phyloP scores from a whole-genome alignment of 1,284 basidiomycete genomes.

The Moesziomyces sp. region DNA sequence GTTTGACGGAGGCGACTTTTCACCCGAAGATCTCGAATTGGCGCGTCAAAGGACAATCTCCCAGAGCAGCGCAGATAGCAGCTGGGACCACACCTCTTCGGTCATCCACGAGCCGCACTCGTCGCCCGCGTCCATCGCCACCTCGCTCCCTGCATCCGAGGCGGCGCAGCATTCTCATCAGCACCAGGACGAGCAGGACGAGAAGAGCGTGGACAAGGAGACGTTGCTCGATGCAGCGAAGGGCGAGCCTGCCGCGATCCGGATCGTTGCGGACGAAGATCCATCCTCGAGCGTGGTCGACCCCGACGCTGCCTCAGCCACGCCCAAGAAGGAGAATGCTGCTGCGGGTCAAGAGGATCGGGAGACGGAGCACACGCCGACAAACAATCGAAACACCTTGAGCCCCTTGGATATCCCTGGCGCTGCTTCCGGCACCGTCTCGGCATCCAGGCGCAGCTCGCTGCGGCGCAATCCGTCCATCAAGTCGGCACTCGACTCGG shows the following conservation, averaged over 20 bases:
- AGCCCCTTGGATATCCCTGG: conserved; percentile 6
- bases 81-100: conserved; percentile 28
- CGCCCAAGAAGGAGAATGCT: conserved; percentile 19
- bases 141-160: conserved; percentile 1
- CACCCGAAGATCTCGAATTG: conserved; percentile 32
- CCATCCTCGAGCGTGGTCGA: conserved; percentile 24
- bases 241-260: conserved; percentile 30
- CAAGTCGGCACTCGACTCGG: background rate
- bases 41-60: conserved; percentile 25
- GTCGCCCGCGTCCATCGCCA: conserved; percentile 2
- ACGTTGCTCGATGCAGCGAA: conserved; percentile 44
- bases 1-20: conserved; percentile 45
- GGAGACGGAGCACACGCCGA: conserved; percentile 3
- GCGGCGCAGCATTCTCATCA: background rate
- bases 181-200: conserved; percentile 17
- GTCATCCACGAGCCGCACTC: conserved; percentile 17
- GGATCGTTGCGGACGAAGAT: conserved; percentile 26
- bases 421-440: conserved; percentile 13
- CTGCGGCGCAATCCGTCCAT: conserved; percentile 12
- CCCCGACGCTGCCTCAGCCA: conserved; percentile 19
- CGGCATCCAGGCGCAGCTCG: conserved; percentile 16
- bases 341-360: background rate
- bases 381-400: conserved; percentile 5
- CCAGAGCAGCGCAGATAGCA: conserved; percentile 35
- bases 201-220: conserved; percentile 27